These are phyloP conservation scores for Lonicera japonica DNA, from an alignment of 129 eudicot species.

Conservation along the genomic window DNA sequence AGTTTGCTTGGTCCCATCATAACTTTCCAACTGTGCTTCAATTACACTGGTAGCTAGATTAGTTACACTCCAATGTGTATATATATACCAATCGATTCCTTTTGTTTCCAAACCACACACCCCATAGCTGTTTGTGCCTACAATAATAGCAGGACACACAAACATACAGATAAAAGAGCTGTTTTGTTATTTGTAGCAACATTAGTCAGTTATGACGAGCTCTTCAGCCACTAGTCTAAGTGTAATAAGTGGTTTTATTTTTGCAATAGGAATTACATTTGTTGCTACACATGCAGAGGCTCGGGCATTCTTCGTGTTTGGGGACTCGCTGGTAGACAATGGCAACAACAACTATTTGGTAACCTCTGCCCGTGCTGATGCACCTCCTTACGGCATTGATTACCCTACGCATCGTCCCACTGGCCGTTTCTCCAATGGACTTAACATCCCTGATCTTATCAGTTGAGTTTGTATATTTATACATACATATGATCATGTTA, in stretches of 20 bases:
- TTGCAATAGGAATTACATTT: slow-evolving; percentile 7
- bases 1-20: slow-evolving; percentile 1
- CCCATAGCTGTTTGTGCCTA: background rate
- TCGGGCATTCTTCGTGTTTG: slow-evolving; percentile 55
- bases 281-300: slow-evolving; percentile 18
- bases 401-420: slow-evolving; percentile 44
- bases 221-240: background rate
- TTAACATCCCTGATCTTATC: slow-evolving; percentile 48
- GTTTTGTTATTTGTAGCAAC: background rate
- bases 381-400: slow-evolving; percentile 51
- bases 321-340: slow-evolving; percentile 52
- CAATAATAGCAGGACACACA: background rate
- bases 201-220: slow-evolving; percentile 18
- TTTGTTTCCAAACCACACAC: background rate
- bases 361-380: slow-evolving; percentile 51
- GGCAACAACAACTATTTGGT: slow-evolving; percentile 57
- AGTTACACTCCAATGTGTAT: slow-evolving; percentile 3
- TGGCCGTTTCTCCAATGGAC: slow-evolving; percentile 65
- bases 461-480: slow-evolving; percentile 34
- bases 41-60: background rate
- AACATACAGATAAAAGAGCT: background rate
- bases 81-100: background rate
- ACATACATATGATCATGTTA: too few relatives aligned
- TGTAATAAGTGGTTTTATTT: background rate
- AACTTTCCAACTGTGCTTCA: background rate